Percentiles rank a stretch among this genome's conserved stretches.
Evolutionary conservation across 192 early-diverging fungal species (phyloP).

Genomic region (Thoreauomyces humboldtii): DNA sequence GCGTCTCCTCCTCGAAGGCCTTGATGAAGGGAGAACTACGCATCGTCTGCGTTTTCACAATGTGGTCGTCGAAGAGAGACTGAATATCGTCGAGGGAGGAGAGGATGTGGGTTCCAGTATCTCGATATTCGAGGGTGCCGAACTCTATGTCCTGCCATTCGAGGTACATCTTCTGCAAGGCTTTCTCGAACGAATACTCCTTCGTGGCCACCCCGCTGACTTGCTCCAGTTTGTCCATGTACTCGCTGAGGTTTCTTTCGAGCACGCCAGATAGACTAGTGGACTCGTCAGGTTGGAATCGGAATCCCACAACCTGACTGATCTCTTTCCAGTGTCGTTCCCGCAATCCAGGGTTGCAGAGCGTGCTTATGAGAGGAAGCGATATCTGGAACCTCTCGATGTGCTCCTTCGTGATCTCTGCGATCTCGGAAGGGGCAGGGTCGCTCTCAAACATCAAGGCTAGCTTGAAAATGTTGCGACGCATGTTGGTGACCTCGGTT

Average conservation of each 20-base stretch:
- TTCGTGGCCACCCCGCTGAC: conserved; percentile 56
- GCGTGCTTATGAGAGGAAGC: conserved; percentile 52
- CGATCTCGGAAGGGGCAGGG: conserved; percentile 48
- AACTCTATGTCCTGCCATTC: conserved; percentile 61
- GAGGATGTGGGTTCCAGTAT: conserved; percentile 62
- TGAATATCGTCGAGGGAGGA: conserved; percentile 55
- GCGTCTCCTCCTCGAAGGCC: conserved; percentile 58
- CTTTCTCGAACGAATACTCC: conserved; percentile 66
- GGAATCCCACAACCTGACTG: conserved; percentile 54
- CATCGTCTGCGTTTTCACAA: conserved; percentile 66
- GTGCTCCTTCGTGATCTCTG: conserved; percentile 60
- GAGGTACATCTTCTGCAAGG: conserved; percentile 60
- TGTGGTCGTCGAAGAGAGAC: conserved; percentile 61
- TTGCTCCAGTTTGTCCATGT: conserved; percentile 53
- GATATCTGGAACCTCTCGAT: conserved; percentile 60
- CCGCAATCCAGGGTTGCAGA: conserved; percentile 60
- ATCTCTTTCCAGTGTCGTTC: conserved; percentile 63
- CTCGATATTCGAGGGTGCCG: conserved; percentile 53
- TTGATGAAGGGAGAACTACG: conserved; percentile 61
- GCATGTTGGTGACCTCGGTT: conserved; percentile 59
- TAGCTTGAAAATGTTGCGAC: conserved; percentile 58
- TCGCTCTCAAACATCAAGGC: conserved; percentile 40
- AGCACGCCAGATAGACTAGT: conserved; percentile 52
- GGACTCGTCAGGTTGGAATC: conserved; percentile 61
- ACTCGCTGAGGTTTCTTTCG: conserved; percentile 51